Percentiles rank a stretch among this genome's conserved stretches.
These are phyloP conservation scores for Scutellaria baicalensis DNA, from an alignment of 257 asterid genomes.

Conservation along the genomic window DNA sequence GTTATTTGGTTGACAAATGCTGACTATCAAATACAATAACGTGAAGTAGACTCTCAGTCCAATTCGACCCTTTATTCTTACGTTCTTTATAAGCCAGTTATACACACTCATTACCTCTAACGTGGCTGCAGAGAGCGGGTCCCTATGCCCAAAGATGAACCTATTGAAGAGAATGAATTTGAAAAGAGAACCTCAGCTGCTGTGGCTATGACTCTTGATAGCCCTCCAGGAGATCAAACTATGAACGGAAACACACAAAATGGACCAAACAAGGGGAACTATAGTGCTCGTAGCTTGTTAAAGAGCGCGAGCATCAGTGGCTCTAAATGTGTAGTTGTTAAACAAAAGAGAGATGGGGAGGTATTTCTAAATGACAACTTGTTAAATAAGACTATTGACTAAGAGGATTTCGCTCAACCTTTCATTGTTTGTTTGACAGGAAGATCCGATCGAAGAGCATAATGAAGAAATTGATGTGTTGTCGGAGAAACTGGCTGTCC, in stretches of 20 bases:
- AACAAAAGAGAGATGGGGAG: slow-evolving; percentile 48
- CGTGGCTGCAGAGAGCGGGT: slow-evolving; percentile 68
- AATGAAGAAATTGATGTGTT: slow-evolving; percentile 42
- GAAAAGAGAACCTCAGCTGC: slow-evolving; percentile 58
- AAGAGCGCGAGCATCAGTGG: slow-evolving; percentile 94
- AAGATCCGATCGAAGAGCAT: slow-evolving; percentile 31
- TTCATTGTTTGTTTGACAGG: slow-evolving; percentile 21
- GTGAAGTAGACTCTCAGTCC: not conserved
- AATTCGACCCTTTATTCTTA: not conserved
- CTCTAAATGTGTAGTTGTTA: slow-evolving; percentile 71
- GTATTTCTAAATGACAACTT: slow-evolving; percentile 20
- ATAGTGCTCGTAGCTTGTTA: slow-evolving; percentile 77
- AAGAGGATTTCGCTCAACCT: not conserved
- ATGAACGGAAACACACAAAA: slow-evolving; percentile 26
- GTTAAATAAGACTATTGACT: too few relatives aligned
- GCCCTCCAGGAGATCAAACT: slow-evolving; percentile 44
- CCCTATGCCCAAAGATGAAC: slow-evolving; percentile 68
- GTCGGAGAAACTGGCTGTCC: slow-evolving; percentile 42
- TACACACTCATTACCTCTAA: not conserved
- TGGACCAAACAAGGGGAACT: slow-evolving; percentile 40
- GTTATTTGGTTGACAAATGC: not conserved
- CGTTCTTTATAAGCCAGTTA: not conserved
- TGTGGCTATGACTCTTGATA: slow-evolving; percentile 59
- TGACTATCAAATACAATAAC: not conserved
- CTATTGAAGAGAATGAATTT: slow-evolving; percentile 31